Evolutionary conservation across 192 early-diverging fungal genomes (phyloP).

Genomic region (Entophlyctis helioformis): DNA sequence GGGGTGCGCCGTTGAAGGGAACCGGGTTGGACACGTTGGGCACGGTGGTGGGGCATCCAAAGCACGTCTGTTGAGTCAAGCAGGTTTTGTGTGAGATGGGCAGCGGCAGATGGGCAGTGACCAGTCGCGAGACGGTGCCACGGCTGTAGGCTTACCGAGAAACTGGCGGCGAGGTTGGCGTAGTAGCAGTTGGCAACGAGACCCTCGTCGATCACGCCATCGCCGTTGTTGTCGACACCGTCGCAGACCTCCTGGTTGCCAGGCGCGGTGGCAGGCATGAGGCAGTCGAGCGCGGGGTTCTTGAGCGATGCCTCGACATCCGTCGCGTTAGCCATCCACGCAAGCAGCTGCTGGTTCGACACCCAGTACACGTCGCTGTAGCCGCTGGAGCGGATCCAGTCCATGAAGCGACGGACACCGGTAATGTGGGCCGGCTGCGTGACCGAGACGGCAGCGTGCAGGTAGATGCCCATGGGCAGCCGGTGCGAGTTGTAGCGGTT

Average conservation of each 20-base stretch:
- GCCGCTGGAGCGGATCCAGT: slow-evolving; percentile 10
- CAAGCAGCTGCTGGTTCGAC: slow-evolving; percentile 20
- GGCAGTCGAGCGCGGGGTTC: slow-evolving; percentile 6
- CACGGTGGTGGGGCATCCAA: slow-evolving; percentile 13
- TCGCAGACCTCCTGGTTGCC: slow-evolving; percentile 21
- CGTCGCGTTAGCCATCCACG: slow-evolving; percentile 14
- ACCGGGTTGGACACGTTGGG: slow-evolving; percentile 10
- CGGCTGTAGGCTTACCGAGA: no score
- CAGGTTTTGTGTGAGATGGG: no score
- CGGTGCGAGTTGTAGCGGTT: slow-evolving; percentile 15
- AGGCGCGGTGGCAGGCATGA: slow-evolving; percentile 4
- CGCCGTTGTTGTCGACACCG: slow-evolving; percentile 21
- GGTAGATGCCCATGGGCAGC: slow-evolving; percentile 19
- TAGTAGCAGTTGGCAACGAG: neutral
- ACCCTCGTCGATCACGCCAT: slow-evolving; percentile 14
- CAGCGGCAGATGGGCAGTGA: no score
- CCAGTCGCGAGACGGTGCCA: no score
- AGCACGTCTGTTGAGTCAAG: slow-evolving; percentile 23
- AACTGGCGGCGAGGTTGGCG: no score
- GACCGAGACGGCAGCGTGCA: slow-evolving; percentile 9
- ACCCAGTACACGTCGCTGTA: slow-evolving; percentile 15
- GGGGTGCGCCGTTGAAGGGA: no score
- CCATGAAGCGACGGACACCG: no score
- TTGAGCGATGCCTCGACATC: slow-evolving; percentile 1
- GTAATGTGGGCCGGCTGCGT: slow-evolving; percentile 1